Evolutionary conservation across 164 flowering plant genomes (phyloP).

Genomic region (Magnolia changhungtana): DNA sequence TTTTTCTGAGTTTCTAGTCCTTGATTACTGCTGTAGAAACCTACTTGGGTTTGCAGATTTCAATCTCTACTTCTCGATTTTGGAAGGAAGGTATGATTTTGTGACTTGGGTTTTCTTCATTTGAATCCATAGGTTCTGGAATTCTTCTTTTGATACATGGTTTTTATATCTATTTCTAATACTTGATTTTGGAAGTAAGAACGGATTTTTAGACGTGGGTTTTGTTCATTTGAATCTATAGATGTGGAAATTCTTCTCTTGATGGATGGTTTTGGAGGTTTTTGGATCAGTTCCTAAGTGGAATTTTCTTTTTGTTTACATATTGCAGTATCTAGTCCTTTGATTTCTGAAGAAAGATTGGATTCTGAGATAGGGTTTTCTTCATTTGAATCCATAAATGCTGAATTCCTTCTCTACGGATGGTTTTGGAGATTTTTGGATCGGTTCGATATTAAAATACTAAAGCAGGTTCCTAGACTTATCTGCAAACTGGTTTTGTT

Average conservation of each 20-base stretch:
- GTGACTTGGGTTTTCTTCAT: neutral
- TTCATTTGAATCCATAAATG: neutral
- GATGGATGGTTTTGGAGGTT: neutral
- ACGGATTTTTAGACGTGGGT: constrained; percentile 6
- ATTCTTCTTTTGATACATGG: neutral
- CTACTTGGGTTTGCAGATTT: constrained; percentile 1
- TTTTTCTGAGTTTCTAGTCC: neutral
- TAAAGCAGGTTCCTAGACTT: neutral
- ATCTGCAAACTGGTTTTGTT: neutral
- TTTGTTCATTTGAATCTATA: constrained; percentile 7
- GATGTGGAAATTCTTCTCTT: neutral
- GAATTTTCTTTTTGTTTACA: neutral
- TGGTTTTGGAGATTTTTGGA: neutral
- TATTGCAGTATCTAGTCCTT: neutral
- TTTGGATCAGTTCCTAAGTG: neutral
- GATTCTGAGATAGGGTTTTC: neutral
- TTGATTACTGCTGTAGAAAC: neutral
- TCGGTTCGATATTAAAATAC: neutral
- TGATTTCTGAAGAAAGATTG: neutral
- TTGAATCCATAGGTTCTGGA: neutral
- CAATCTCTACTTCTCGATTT: neutral
- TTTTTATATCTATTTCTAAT: neutral
- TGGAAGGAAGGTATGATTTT: neutral
- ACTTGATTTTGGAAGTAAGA: neutral
- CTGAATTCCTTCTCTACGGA: neutral